Base-by-base conservation (phyloP, 352 stramenopile species). In the Phytophthora citrophthora region DNA sequence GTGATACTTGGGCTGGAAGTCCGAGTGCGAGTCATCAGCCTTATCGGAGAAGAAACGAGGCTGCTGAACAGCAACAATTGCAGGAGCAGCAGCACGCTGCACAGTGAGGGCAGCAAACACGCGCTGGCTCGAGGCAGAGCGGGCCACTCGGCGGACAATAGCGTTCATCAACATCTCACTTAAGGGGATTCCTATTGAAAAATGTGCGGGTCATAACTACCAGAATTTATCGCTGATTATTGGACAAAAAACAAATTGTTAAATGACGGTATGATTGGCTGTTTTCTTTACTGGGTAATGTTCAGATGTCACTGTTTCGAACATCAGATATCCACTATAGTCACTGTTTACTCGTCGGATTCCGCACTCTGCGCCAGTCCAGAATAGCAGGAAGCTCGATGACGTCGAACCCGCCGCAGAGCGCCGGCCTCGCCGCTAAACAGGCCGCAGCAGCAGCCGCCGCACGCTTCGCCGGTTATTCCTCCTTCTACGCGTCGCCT, bases 1-100 rank as follows among this genome's bases (percentile, higher is more conserved):
- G 71, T 96, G 86, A 61, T 86, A 93, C 70, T 96, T 81, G 26
- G 90, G 89, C 73, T 88, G 75, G 61, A 97, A 97, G 71, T 97
- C 90, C 67, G 85, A 91, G 81, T 97, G 90, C 69, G 88, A 91
- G 29, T 82, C 79, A 38, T 86, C 50, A 18, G 36, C 47, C 71
- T 86, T 88, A 66, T 61, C 68, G 12, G 82, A 74, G 53, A 89
- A 79, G 32, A 74, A 59, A 53, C 56, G 67, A 26, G 7, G 16
- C 27, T 58, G 57, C 52, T 46, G 40, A 36, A 23, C n/a, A 13
- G 24, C 24, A 39, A 54, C 24, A 20, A 46, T 3, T 15, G 39
- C 34, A 11, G 72, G 32, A 8, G 32, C 50, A 15, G 38, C 53
- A 10, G 43, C 24, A 2, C 18, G 26, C 16, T 63, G 51, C 13